Base-by-base conservation (phyloP, 2,329 filamentous ascomycete genomes). In the Cladosporium sp. region DNA sequence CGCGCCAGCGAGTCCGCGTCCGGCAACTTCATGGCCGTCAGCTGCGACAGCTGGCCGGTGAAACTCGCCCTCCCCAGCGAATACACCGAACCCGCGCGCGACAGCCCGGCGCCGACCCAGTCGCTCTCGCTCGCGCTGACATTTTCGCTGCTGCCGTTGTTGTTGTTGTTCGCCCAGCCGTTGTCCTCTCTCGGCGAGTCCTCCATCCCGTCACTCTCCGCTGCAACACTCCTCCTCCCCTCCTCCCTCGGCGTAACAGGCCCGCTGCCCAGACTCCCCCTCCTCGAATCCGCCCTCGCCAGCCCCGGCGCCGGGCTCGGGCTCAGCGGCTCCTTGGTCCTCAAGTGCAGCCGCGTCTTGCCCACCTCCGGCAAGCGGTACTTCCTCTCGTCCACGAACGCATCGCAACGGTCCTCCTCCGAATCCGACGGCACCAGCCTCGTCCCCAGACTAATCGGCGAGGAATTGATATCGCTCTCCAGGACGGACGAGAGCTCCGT, bases 1-100 rank as follows among this genome's bases (percentile, higher is more conserved):
- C 84, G 86, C 28, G 89, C 89, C 18, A 98, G 77, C 0, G 88
- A 85, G 41, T 85, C 84, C 49, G 92, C 88, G 68, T 95, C 86
- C 1, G 93, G 93, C 2, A 97, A 79, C 63, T 89, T 86, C 54
- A 97, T 84, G 14, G 90, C 90, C 0, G 91, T 97, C 58, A 98
- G 77, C 68, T 96, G 90, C 44, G 89, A 88, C 49, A 97, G 82
- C 70, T 97, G 93, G 63, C 88, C 95, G 58, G 89, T 88, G 69
- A 98, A 95, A 6, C 92, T 96, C 33, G 86, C 87, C 42, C 92
- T 83, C 2, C 90, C 95, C 54, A 98, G 80, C 1, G 93, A 95
- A 71, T 95, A 96, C 60, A 97, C 90, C 34, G 92, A 97, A 40
- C 87, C 87, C 3, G 90, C 79, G 10, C 90, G 81, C 18, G 78